A percentile compares a stretch with the other conserved stretches of the same genome.
phyloP scores from a whole-genome alignment of 2,329 filamentous ascomycete genomes.

The Xylaria polymorpha region DNA sequence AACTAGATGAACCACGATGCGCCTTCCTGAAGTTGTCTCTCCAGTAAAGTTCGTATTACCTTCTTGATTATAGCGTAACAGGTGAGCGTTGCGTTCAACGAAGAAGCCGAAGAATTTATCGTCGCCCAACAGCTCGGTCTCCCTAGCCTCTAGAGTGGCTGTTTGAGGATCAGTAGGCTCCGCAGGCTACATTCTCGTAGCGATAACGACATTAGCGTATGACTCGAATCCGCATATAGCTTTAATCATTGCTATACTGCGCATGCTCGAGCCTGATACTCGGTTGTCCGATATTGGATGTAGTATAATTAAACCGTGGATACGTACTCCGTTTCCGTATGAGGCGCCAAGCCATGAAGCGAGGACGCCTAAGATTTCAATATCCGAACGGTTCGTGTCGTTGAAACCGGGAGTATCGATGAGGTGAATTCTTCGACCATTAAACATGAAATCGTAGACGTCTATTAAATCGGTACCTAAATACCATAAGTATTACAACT shows the following conservation, averaged over 20 bases:
- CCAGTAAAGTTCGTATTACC: background rate
- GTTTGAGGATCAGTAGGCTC: background rate
- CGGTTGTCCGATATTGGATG: constrained; percentile 7
- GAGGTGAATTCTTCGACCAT: constrained; percentile 2
- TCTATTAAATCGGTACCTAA: constrained; percentile 9
- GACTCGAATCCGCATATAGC: constrained; percentile 3
- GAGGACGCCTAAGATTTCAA: background rate
- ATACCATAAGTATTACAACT: background rate
- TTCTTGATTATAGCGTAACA: background rate
- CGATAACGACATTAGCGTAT: constrained; percentile 7
- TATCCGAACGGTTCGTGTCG: constrained; percentile 2
- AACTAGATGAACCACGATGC: background rate
- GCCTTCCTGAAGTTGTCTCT: background rate
- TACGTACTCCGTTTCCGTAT: constrained; percentile 10
- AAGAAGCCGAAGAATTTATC: constrained; percentile 1
- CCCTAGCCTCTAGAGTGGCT: background rate
- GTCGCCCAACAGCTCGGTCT: background rate
- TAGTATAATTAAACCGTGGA: constrained; percentile 1
- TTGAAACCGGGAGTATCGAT: constrained; percentile 5
- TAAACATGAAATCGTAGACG: background rate
- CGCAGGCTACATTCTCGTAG: background rate
- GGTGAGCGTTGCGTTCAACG: background rate
- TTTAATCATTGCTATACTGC: constrained; percentile 8
- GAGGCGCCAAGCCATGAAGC: background rate
- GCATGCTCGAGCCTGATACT: constrained; percentile 5